Base-by-base conservation (phyloP, 2,329 filamentous ascomycete genomes). In the Colletotrichum musicola region DNA sequence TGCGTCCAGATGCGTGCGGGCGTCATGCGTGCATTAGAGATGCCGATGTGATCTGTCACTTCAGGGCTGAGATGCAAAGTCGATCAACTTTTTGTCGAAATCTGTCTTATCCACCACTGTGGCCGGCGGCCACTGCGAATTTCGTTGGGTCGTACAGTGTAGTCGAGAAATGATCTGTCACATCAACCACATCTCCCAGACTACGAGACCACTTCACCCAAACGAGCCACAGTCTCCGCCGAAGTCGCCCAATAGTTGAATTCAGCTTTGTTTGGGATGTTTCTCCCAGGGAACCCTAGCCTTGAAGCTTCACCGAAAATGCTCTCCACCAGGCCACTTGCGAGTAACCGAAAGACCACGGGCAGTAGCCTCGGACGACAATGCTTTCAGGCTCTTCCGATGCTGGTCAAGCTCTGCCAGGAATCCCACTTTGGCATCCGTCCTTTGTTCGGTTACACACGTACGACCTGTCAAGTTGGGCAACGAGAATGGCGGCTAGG, bases 21-120 rank as follows among this genome's bases (percentile, higher is more conserved):
- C 49, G 40, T 47, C 20, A 35, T 50, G 55, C 35, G 49, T 60
- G 62, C 54, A 50, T 38, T 16, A 27, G 14, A 22, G 16, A 16
- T 42, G 50, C 49, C 49, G 62, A 65, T 51, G 44, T 68, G 65
- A 68, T 42, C 47, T 68, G 62, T 65, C 65, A 65, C 30, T 20
- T 46, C 27, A 20, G 14, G 60, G 25, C 51, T 44, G 65, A 68
- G 50, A 68, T 68, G 62, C 55, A 27, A 40, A 35, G 65, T 44
- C 55, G 65, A 65, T 68, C 65, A 60, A 14, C 40, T 50, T 49
- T 68, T 35, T 20, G 20, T 38, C 60, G n/a, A 58, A 64, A 35
- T 44, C 27, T 22, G 61, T 40, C 20, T 22, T 53, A 49, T 40
- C n/a, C 22, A 40, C 42, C 40, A 13, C 25, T 58, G 25, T 25